These are phyloP conservation scores for Pichia sp. DNA, from an alignment of 1,139 yeast species.

Conservation along the genomic window DNA sequence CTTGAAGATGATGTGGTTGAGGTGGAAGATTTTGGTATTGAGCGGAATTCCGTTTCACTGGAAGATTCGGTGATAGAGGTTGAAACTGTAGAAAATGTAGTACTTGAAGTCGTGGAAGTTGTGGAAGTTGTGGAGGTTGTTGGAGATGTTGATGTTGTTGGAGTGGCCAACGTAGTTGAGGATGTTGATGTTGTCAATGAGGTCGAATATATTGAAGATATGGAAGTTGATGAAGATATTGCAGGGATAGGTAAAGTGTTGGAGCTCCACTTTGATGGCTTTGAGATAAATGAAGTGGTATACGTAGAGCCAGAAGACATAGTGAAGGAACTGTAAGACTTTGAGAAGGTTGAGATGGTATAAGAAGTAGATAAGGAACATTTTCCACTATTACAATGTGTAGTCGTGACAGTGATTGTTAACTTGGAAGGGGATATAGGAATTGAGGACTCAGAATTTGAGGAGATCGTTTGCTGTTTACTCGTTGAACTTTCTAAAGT, in stretches of 20 bases:
- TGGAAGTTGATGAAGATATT: not conserved
- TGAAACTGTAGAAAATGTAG: not conserved
- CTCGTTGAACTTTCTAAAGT: not conserved
- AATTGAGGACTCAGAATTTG: not conserved
- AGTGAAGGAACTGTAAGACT: not conserved
- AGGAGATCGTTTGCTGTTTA: not conserved
- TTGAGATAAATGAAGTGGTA: not conserved
- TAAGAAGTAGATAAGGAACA: not conserved
- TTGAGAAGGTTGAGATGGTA: not conserved
- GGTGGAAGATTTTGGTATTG: not conserved
- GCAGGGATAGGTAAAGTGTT: no score
- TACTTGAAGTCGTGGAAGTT: slow-evolving; percentile 6
- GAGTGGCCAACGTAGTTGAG: not conserved
- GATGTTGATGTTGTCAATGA: not conserved
- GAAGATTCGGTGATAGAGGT: not conserved
- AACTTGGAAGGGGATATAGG: not conserved
- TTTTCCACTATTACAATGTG: not conserved
- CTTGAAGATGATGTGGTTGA: not conserved
- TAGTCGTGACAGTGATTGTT: not conserved
- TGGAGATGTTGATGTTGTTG: no score
- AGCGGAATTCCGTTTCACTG: no score
- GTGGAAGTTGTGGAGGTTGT: slow-evolving; percentile 10
- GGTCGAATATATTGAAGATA: not conserved
- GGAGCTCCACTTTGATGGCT: no score
- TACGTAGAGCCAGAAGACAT: not conserved